Conservation (phyloP, 306 rosid genomes). For the Heteromeles arbutifolia region DNA sequence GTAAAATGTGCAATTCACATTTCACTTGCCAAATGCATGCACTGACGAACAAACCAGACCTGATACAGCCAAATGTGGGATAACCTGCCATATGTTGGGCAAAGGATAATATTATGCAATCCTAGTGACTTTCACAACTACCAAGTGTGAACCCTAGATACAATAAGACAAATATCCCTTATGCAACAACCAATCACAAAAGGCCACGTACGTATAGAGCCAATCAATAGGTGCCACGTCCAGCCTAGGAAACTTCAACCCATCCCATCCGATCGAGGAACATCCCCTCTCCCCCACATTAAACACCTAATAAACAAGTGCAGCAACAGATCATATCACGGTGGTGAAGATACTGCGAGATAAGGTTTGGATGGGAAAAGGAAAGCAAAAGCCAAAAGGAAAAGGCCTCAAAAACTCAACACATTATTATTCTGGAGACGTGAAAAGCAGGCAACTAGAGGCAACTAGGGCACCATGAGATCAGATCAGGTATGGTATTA, state of each 20-base stretch:
- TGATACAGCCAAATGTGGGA: background rate
- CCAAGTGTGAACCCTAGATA: background rate
- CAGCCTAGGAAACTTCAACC: constrained; percentile 9
- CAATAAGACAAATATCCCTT: background rate
- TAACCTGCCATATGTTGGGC: constrained; percentile 1
- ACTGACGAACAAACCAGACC: constrained; percentile 2
- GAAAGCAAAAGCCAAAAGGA: background rate
- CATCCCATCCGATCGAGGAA: background rate
- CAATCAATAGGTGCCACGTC: background rate
- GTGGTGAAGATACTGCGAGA: background rate
- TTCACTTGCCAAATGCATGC: constrained; percentile 10
- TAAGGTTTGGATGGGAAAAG: background rate
- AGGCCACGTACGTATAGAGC: background rate
- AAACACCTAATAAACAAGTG: background rate
- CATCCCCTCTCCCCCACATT: background rate
- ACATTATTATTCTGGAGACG: background rate
- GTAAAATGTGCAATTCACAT: no score
- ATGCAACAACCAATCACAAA: background rate
- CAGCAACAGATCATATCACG: background rate
- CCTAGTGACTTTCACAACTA: background rate
- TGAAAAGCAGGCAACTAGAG: background rate
- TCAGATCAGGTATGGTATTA: background rate
- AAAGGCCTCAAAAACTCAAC: background rate
- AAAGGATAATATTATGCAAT: background rate
- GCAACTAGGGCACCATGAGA: background rate